phyloP scores from a whole-genome alignment of 2,329 filamentous ascomycete genomes.

The Cladosporium oxysporum region DNA sequence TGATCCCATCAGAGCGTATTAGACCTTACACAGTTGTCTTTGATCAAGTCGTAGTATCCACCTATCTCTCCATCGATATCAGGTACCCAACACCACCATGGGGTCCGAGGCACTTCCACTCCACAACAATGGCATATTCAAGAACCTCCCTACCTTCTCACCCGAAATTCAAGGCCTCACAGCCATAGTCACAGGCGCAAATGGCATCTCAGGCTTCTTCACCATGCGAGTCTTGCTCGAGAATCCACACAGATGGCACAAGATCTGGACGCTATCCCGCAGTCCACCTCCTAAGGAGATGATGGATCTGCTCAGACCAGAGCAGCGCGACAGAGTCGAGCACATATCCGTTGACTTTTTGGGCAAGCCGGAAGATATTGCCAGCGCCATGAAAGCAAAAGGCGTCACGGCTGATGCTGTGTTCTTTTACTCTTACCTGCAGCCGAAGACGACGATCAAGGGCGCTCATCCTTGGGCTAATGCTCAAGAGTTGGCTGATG shows the following conservation, averaged over 20 bases:
- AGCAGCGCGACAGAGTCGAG: constrained; percentile 31
- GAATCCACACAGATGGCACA: constrained; percentile 52
- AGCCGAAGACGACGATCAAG: constrained; percentile 47
- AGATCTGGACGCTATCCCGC: constrained; percentile 53
- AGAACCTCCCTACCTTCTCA: constrained; percentile 52
- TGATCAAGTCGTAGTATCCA: background rate
- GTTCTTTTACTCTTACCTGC: constrained; percentile 58
- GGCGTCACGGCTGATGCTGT: constrained; percentile 45
- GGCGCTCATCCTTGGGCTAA: constrained; percentile 51
- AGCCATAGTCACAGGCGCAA: constrained; percentile 56
- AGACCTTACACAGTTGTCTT: background rate
- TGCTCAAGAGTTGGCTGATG: constrained; percentile 51
- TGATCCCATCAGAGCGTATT: background rate
- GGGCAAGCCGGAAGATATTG: constrained; percentile 40
- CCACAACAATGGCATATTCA: constrained; percentile 48
- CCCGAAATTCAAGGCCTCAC: constrained; percentile 47
- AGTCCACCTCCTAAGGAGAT: constrained; percentile 46
- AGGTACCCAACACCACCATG: constrained; percentile 23
- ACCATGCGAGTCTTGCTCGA: constrained; percentile 53
- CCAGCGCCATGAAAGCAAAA: constrained; percentile 37
- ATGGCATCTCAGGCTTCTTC: constrained; percentile 56
- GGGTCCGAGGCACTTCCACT: constrained; percentile 30
- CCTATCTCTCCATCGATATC: background rate
- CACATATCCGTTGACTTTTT: constrained; percentile 42
- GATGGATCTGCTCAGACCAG: constrained; percentile 39